Base-by-base conservation (phyloP, 2,329 filamentous ascomycete species). In the Fusarium chlamydosporum region DNA sequence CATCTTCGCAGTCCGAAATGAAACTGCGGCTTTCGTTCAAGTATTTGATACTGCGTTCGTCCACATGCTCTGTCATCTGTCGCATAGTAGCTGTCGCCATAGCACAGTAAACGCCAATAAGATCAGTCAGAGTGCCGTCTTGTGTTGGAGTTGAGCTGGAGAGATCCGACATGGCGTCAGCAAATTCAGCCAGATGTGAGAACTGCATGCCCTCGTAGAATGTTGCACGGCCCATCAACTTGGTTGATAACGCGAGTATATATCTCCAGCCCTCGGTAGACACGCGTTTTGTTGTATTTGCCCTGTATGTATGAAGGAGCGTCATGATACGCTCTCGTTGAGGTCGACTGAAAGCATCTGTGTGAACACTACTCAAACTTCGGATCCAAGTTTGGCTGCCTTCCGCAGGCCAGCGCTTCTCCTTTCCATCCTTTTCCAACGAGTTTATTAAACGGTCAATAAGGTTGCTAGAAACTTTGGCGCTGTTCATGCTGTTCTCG, bases 221-320 rank as follows among this genome's bases (percentile, higher is more conserved):
- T 0, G 84, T 86, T 1, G 85, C 80, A n/a, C 80, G 79, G 7
- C 76, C 74, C 81, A 86, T 85, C 26, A 87, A 74, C 69, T 84
- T 87, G 4, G 80, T 74, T 65, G 82, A 80, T 47, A 88, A 69
- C 20, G 81, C 79, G 8, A 88, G 75, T 7, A 84, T 70, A 11
- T 77, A 60, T 50, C 77, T 79, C 77, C 79, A 82, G 11, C 73
- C 68, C 11, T 76, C 68, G 3, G 76, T 34, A 6, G 76, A 63
- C 4, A 77, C 50, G 23, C 71, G 67, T 29, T 74, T 74, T 3
- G 72, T 73, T 6, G 71, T 55, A 38, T 76, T 75, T 8, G 54
- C 73, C 51, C 73, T 71, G 20, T 74, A 66, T 8, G 73, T 68
- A 9, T 78, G 62, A 4, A 83, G 64, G 3, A 76, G 64, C 0